Evolutionary conservation across 441 rosid species (phyloP).

Genomic region (Hypseocharis bilobata): DNA sequence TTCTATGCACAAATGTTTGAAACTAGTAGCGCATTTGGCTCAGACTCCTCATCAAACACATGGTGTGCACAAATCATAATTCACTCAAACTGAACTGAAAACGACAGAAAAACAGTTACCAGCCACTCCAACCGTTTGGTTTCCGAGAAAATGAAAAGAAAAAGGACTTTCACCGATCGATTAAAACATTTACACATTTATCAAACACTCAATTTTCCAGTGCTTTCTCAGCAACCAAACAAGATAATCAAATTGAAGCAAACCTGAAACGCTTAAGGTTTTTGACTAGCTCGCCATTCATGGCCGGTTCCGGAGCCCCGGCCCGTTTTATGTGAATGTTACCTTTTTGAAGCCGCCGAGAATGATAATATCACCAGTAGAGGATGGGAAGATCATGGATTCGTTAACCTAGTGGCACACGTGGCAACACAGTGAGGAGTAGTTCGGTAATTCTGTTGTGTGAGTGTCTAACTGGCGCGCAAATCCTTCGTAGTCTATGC

Average conservation of each 20-base stretch:
- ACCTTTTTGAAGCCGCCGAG: background rate
- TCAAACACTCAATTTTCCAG: background rate
- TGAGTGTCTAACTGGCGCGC: background rate
- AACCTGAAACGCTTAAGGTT: background rate
- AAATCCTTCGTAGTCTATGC: no score
- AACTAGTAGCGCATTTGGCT: background rate
- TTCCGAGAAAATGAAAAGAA: background rate
- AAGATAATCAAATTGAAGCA: background rate
- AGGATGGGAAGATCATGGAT: background rate
- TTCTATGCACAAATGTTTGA: background rate
- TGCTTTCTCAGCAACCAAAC: constrained; percentile 1
- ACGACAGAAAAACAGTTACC: background rate
- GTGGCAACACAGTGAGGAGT: background rate
- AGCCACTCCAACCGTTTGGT: background rate
- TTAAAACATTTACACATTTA: background rate
- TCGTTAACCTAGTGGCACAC: background rate
- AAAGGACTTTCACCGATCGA: background rate
- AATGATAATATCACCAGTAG: background rate
- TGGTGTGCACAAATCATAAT: background rate
- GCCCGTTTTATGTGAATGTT: background rate
- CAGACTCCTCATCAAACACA: background rate
- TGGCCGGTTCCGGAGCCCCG: background rate
- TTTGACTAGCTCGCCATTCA: no score
- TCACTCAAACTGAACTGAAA: background rate
- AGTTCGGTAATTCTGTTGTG: background rate